Evolutionary conservation across 176 grass and related monocot genomes (phyloP), one percentile per base, ranked within the genome.

Genomic region (Oryza meridionalis): DNA sequence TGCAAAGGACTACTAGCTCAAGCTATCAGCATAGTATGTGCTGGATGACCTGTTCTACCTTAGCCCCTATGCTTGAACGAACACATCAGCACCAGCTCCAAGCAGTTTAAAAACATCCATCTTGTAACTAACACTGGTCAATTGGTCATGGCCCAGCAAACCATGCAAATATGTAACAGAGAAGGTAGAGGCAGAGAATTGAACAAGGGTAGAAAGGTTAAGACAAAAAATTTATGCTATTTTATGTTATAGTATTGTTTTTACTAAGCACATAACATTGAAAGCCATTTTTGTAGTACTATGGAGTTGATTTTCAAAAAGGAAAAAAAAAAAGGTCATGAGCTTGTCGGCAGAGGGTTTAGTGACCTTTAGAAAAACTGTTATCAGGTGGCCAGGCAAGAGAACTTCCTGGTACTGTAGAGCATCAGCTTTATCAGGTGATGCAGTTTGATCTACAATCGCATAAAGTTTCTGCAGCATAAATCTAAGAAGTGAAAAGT

Each of bases 381-480:
- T 87, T 64, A 98, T 92, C 78, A 98, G 81, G 80, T 98, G 87
- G 33, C 96, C 96, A 78, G 96, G 96, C 82, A 94, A 80, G 46
- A 98, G 86, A 85, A 90, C 89, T 86, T 98, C 96, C 86, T 98
- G 96, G 69, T 92, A 92, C 88, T 98, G 96, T 58, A 98, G 77
- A n/a, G 96, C 87, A n/a, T 98, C 96, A 83, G 85, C 35, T 81
- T 98, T 98, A 91, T 98, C 96, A 72, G 91, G 87, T 27, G 92
- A 86, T 75, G 83, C 87, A 90, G 96, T 98, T 90, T 95, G 91
- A 86, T 95, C 96, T 73, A 92, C 89, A 64, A 98, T 85, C 77
- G 96, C 96, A 80, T 92, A 98, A 66, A 98, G 91, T 88, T 98
- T 98, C 89, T 98, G 96, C 84, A 98, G 77, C 91, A 98, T 95